Conservation (phyloP, 2,329 filamentous ascomycete species). For the Bertia moriformis region DNA sequence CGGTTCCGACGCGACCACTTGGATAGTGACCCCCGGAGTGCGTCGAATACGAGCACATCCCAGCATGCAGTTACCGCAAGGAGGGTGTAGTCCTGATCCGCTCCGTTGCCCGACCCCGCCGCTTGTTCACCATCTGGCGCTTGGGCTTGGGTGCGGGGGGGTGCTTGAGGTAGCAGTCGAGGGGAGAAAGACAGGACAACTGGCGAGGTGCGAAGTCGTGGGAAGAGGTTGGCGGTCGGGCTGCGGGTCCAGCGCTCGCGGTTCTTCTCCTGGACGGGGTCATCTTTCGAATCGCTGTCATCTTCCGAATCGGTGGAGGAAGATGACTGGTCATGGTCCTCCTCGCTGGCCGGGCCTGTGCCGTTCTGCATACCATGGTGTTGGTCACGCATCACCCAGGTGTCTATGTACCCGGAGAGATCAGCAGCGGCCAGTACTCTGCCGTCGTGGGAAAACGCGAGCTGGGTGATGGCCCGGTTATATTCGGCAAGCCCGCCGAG, state of each 20-base stretch:
- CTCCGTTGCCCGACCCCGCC: no score
- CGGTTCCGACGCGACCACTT: conserved; percentile 79
- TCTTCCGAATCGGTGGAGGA: conserved; percentile 14
- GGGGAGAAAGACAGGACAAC: conserved; percentile 54
- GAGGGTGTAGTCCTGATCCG: conserved; percentile 28
- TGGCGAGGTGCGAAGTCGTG: conserved; percentile 50
- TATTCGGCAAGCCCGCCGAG: conserved; percentile 63
- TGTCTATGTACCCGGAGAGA: conserved; percentile 73
- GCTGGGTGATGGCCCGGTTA: conserved; percentile 58
- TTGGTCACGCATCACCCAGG: conserved; percentile 60
- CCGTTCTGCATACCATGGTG: conserved; percentile 21
- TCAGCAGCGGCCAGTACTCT: conserved; percentile 67
- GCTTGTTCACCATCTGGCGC: no score
- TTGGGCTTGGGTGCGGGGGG: no score
- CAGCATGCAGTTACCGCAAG: conserved; percentile 49
- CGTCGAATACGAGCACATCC: conserved; percentile 65
- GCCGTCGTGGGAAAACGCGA: conserved; percentile 69
- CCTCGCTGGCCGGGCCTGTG: conserved; percentile 11
- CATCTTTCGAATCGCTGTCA: conserved; percentile 25
- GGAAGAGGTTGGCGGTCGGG: conserved; percentile 53
- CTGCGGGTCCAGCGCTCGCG: conserved; percentile 64
- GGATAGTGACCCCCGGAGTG: conserved; percentile 61
- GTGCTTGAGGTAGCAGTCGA: no score
- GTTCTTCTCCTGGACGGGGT: conserved; percentile 17
- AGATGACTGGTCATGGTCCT: conserved; percentile 12